Percentiles rank a stretch among this genome's conserved stretches.
Conservation (phyloP, 306 rosid genomes). For the Sicyos baderoa region DNA sequence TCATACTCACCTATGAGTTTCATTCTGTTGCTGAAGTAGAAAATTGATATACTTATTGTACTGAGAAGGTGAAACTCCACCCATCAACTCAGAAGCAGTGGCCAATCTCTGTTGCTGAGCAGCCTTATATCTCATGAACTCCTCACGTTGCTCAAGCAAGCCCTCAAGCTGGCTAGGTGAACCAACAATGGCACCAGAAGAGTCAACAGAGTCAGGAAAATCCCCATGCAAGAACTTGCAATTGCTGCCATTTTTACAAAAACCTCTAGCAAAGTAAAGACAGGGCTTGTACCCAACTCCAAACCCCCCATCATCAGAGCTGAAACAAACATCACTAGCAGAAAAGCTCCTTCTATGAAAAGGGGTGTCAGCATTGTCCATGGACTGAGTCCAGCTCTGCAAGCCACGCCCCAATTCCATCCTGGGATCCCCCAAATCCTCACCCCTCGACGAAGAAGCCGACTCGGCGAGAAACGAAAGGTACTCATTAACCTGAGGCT, state of each 20-base stretch:
- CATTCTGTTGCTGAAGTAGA: slow-evolving; percentile 64
- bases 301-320: slow-evolving; percentile 44
- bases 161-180: slow-evolving; percentile 59
- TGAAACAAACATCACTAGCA: slow-evolving; percentile 68
- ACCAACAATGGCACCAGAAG: slow-evolving; percentile 44
- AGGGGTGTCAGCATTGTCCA: slow-evolving; percentile 53
- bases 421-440: slow-evolving; percentile 3
- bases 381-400: slow-evolving; percentile 50
- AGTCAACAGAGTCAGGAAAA: slow-evolving; percentile 49
- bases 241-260: slow-evolving; percentile 76
- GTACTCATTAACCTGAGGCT: slow-evolving; percentile 56
- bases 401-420: too few species aligned
- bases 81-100: slow-evolving; percentile 45
- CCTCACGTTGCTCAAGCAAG: slow-evolving; percentile 58
- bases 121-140: slow-evolving; percentile 55
- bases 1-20: slow-evolving; percentile 44
- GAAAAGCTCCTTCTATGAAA: slow-evolving; percentile 73
- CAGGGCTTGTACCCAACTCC: slow-evolving; percentile 72
- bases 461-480: slow-evolving; percentile 66
- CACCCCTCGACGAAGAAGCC: slow-evolving; percentile 34
- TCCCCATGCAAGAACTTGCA: slow-evolving; percentile 77
- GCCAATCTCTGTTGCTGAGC: slow-evolving; percentile 56
- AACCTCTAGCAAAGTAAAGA: slow-evolving; percentile 83
- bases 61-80: slow-evolving; percentile 52
- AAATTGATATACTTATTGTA: slow-evolving; percentile 58